phyloP scores from a whole-genome alignment of 306 rosid species.

The Bauhinia variegata region DNA sequence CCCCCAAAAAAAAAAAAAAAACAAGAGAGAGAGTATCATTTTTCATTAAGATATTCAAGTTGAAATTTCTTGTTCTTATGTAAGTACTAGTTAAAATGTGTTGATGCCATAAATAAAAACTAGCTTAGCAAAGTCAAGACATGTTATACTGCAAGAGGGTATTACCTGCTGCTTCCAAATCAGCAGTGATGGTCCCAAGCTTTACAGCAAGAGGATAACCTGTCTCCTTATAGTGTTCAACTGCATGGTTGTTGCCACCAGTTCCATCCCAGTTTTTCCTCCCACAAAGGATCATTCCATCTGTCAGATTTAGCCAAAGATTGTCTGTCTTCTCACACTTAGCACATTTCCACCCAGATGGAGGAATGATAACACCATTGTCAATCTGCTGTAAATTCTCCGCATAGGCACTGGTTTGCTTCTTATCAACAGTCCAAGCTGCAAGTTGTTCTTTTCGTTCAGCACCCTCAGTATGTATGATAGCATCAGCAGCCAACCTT shows the following conservation, averaged over 20 bases:
- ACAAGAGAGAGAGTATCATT: no score
- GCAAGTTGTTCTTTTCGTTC: constrained; percentile 89
- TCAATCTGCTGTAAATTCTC: constrained; percentile 72
- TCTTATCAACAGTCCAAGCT: constrained; percentile 90
- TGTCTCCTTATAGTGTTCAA: constrained; percentile 79
- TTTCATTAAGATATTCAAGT: constrained; percentile 10
- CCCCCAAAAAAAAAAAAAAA: not conserved
- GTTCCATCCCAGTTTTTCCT: constrained; percentile 93
- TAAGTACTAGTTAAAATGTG: not conserved
- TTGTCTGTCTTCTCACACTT: constrained; percentile 90
- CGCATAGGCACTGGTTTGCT: constrained; percentile 68
- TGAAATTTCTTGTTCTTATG: constrained; percentile 2
- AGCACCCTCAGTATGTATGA: constrained; percentile 79
- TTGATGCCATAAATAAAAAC: not conserved
- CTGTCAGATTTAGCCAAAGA: constrained; percentile 94
- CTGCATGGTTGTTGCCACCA: constrained; percentile 95
- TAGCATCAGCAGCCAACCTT: constrained; percentile 87
- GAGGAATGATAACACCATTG: constrained; percentile 80
- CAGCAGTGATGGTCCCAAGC: constrained; percentile 95
- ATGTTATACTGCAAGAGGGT: constrained; percentile 26
- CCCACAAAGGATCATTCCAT: constrained; percentile 90
- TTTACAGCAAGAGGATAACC: constrained; percentile 92
- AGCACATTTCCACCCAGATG: constrained; percentile 88
- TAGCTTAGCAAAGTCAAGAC: constrained; percentile 15
- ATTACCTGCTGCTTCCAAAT: constrained; percentile 96